These are phyloP conservation scores for Aspergillus tamarii DNA, from an alignment of 2,329 filamentous ascomycete genomes.

Conservation along the genomic window DNA sequence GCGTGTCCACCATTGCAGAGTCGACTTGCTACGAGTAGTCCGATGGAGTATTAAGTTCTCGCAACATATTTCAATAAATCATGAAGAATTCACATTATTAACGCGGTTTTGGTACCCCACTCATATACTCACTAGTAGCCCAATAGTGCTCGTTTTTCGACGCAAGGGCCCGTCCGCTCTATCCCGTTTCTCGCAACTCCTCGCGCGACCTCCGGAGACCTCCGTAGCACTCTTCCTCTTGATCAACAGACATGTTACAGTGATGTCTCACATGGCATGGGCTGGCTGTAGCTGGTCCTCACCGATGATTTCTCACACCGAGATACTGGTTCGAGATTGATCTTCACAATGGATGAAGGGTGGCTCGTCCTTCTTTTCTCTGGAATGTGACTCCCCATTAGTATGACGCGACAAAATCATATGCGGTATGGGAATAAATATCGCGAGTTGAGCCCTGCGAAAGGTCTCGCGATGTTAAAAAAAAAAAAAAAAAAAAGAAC, in stretches of 20 bases:
- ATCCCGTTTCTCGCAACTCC: background rate
- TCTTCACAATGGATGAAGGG: background rate
- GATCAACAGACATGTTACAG: background rate
- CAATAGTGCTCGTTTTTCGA: background rate
- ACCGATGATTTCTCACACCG: background rate
- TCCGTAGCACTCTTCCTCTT: background rate
- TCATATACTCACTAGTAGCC: background rate
- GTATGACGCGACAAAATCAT: background rate
- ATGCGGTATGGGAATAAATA: constrained; percentile 2
- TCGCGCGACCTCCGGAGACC: background rate
- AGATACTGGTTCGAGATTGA: background rate
- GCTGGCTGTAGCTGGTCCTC: background rate
- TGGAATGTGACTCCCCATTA: constrained; percentile 2
- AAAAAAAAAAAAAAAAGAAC: background rate
- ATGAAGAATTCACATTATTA: background rate
- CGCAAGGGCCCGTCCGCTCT: background rate
- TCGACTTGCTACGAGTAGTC: background rate
- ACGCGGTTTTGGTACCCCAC: background rate
- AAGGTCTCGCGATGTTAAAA: background rate
- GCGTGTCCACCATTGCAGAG: background rate
- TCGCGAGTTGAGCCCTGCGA: background rate
- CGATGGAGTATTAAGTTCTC: background rate
- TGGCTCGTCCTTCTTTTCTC: background rate
- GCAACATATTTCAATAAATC: no score
- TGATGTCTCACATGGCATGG: constrained; percentile 2